These are phyloP conservation scores for Coniochaeta ligniaria DNA, from an alignment of 2,329 filamentous ascomycete genomes.

Conservation along the genomic window DNA sequence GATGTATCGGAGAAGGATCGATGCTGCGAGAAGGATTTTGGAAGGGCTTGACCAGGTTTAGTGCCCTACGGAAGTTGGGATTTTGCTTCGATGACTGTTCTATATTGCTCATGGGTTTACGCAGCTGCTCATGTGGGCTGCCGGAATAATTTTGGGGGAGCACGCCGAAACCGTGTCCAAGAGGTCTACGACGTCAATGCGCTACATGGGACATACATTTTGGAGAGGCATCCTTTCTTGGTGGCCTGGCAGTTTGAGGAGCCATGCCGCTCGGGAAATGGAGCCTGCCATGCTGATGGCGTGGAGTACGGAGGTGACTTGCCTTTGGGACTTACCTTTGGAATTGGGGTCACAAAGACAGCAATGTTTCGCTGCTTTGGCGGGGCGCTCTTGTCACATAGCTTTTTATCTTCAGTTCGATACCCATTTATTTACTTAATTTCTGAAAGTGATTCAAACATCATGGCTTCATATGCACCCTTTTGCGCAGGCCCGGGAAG, in stretches of 20 bases:
- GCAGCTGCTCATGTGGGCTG: not conserved
- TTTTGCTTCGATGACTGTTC: not conserved
- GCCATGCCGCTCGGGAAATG: not conserved
- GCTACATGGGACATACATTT: not conserved
- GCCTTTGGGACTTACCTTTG: not conserved
- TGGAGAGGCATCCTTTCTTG: not conserved
- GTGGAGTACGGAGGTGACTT: not conserved
- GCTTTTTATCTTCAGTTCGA: not conserved
- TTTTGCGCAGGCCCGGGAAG: not conserved
- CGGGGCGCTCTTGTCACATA: not conserved
- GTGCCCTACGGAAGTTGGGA: not conserved
- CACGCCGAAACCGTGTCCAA: not conserved
- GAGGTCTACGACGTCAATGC: not conserved
- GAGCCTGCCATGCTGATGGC: not conserved
- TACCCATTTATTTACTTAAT: not conserved
- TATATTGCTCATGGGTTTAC: not conserved
- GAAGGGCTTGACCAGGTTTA: slow-evolving; percentile 52
- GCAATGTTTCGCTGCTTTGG: not conserved
- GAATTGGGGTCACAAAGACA: not conserved
- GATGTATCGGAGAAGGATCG: slow-evolving; percentile 63
- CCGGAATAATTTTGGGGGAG: not conserved
- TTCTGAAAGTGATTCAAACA: not conserved
- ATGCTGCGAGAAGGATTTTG: slow-evolving; percentile 65
- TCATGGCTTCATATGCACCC: not conserved
- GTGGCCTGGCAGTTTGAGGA: not conserved